Percentiles rank a stretch among this genome's conserved stretches.
These are phyloP conservation scores for Colletotrichum karsti DNA, from an alignment of 2,329 filamentous ascomycete species.

Conservation along the genomic window DNA sequence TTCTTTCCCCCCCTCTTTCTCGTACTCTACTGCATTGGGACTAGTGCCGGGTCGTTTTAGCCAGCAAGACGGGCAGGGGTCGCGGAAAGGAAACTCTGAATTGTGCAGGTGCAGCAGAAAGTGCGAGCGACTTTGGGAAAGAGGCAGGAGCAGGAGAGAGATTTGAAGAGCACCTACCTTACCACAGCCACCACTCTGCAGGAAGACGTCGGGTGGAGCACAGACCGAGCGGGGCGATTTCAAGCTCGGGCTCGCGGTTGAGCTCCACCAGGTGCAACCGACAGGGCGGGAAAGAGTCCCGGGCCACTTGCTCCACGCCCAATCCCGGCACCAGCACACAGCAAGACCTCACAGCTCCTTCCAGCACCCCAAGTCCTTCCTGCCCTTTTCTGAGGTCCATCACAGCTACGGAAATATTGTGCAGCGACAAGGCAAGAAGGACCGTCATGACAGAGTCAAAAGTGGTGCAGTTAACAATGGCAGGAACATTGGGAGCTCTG, in stretches of 20 bases:
- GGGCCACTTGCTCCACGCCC: slow-evolving; percentile 3
- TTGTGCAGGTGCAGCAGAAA: background rate
- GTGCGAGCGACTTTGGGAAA: background rate
- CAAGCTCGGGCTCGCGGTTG: background rate
- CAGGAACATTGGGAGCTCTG: background rate
- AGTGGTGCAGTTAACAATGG: too few relatives aligned
- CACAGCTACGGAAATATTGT: background rate
- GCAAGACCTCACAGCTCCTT: too few relatives aligned
- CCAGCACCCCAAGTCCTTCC: too few relatives aligned
- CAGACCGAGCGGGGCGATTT: slow-evolving; percentile 13
- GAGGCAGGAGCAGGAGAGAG: background rate
- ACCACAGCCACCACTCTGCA: too few relatives aligned
- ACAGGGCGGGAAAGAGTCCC: slow-evolving; percentile 13
- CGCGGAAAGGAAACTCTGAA: background rate
- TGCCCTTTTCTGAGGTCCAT: too few relatives aligned
- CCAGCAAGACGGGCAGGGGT: background rate
- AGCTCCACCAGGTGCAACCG: slow-evolving; percentile 8
- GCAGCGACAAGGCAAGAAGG: background rate
- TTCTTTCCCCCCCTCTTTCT: background rate
- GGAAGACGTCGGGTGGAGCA: background rate
- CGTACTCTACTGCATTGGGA: background rate
- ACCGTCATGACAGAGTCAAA: too few relatives aligned
- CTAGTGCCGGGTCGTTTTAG: background rate
- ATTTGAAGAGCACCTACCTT: background rate
- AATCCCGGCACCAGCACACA: background rate